Evolutionary conservation across 768 basidiomycete species (phyloP), one percentile per base, ranked within the genome.

Genomic region (Suillus ampliporus): DNA sequence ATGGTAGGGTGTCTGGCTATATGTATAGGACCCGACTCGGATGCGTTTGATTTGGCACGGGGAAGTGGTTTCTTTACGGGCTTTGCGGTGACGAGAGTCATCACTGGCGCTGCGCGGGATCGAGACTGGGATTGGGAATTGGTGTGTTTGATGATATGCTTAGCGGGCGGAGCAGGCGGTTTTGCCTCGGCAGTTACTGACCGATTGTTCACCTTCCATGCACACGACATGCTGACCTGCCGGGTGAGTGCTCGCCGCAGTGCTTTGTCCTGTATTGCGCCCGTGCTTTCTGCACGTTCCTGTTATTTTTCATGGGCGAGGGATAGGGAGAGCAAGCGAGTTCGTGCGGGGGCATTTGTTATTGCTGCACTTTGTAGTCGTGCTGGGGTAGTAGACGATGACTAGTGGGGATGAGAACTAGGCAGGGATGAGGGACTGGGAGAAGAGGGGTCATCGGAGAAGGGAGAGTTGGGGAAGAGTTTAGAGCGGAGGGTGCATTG

Each of bases 191-290:
- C 21, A 64, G 63, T 23, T 52, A 58, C 21, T 35, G 52, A 19
- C 57, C 62, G n/a, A 48, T 50, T 47, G n/a, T 67, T 82, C 60
- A 47, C 80, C 80, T 69, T 86, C 90, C 76, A 89, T 82, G n/a
- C n/a, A n/a, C n/a, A n/a, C 17, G 87, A 86, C 90, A 92, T 93
- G 75, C 90, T 92, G 65, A 92, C 80, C 71, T 92, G n/a, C 37
- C 89, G 82, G 62, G 81, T 86, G n/a, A 91, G 74, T 1, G 83
- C 76, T 11, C 83, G 81, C 65, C 84, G 85, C 69, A 85, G 85
- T 9, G 76, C 73, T 35, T 67, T 66, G 2, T 69, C 72, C 35
- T 56, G 54, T 13, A 70, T 70, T 0, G 69, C 61, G 73, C 79
- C 69, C 79, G 77, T 50, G 68, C 77, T 66, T 79, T 68, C 63